phyloP scores from a whole-genome alignment of 2,329 filamentous ascomycete species.

The Fonsecaea monophora region DNA sequence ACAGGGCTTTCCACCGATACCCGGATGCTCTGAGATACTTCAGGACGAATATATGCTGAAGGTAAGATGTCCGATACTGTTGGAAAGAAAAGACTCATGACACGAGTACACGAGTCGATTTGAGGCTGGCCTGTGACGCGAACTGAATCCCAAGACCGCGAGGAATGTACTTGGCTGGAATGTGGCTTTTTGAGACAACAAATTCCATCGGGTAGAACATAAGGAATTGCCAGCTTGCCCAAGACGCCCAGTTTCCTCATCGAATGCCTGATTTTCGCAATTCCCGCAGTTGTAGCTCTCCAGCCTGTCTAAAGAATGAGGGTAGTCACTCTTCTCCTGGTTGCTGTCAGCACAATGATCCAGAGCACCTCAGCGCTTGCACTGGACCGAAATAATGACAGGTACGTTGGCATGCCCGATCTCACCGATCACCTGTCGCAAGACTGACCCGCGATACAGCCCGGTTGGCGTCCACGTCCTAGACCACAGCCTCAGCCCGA shows the following conservation, averaged over 20 bases:
- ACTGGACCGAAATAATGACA: constrained; percentile 15
- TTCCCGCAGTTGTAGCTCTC: background rate
- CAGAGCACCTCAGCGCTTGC: constrained; percentile 10
- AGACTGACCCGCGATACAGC: background rate
- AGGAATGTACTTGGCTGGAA: constrained; percentile 38
- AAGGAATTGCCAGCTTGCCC: background rate
- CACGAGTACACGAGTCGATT: constrained; percentile 19
- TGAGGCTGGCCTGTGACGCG: constrained; percentile 22
- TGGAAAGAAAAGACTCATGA: constrained; percentile 7
- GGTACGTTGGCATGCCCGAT: constrained; percentile 9
- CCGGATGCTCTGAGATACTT: background rate
- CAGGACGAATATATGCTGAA: constrained; percentile 9
- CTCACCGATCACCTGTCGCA: background rate
- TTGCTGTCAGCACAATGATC: constrained; percentile 21
- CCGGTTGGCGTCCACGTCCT: background rate
- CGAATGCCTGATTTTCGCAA: background rate
- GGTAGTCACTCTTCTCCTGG: constrained; percentile 14
- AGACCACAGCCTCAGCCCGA: constrained; percentile 5
- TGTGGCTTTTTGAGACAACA: constrained; percentile 20
- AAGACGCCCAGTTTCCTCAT: background rate
- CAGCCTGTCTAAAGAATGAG: constrained; percentile 26
- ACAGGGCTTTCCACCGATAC: background rate
- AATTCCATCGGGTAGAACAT: constrained; percentile 22
- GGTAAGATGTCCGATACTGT: constrained; percentile 1
- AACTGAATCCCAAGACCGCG: background rate